Evolutionary conservation across 192 early-diverging fungal genomes (phyloP).

Genomic region (Linnemannia hyalina): DNA sequence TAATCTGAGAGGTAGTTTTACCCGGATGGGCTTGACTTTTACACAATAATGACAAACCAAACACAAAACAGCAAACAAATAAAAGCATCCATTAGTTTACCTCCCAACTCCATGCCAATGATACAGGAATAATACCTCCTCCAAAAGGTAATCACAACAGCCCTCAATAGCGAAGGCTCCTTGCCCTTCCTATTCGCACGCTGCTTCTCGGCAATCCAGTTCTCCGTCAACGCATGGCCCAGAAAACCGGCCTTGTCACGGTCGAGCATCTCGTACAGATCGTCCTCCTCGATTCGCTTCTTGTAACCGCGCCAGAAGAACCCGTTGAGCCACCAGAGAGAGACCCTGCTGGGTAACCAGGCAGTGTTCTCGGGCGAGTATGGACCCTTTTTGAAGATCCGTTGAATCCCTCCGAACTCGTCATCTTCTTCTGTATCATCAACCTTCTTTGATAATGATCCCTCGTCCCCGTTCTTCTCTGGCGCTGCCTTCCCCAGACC

Average conservation of each 20-base stretch:
- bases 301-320: constrained; percentile 52
- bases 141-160: constrained; percentile 36
- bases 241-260: constrained; percentile 24
- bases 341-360: constrained; percentile 38
- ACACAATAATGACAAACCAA: too few species aligned
- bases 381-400: constrained; percentile 39
- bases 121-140: constrained; percentile 29
- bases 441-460: neutral
- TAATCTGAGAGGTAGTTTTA: neutral
- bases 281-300: constrained; percentile 40
- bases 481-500: neutral
- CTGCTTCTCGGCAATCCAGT: constrained; percentile 31
- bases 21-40: neutral
- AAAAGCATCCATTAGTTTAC: constrained; percentile 12
- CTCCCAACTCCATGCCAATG: constrained; percentile 40
- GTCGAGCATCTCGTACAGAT: constrained; percentile 58
- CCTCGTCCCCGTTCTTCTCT: neutral
- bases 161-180: constrained; percentile 31
- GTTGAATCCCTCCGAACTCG: constrained; percentile 3
- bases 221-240: neutral
- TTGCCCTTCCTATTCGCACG: constrained; percentile 20
- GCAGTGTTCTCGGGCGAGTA: constrained; percentile 52
- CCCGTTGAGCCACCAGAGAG: constrained; percentile 54
- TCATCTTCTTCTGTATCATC: constrained; percentile 5
- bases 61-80: neutral